A percentile compares a stretch with the other conserved stretches of the same genome.
Conservation (phyloP, 495 filamentous ascomycete species). For the Penicillium bovifimosum region DNA sequence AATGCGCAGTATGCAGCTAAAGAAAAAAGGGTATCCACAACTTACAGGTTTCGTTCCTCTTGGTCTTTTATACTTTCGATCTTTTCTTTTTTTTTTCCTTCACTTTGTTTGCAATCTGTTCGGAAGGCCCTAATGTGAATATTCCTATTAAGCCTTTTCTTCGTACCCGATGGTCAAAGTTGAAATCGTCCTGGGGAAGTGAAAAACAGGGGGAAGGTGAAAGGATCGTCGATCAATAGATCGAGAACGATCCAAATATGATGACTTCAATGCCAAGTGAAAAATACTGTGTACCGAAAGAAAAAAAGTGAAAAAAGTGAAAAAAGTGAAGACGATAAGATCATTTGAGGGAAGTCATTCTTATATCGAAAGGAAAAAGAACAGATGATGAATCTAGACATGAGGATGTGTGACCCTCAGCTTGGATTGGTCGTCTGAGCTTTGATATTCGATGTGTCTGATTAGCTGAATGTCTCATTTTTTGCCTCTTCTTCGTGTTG, state of each 20-base stretch:
- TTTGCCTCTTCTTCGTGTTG: neutral
- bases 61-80: neutral
- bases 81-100: neutral
- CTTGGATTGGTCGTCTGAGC: neutral
- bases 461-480: constrained; percentile 1
- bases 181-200: constrained; percentile 1
- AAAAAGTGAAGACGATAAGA: neutral
- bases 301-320: neutral
- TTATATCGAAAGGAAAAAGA: neutral
- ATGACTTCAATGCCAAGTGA: constrained; percentile 7
- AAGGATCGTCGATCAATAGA: constrained; percentile 3
- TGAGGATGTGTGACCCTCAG: neutral
- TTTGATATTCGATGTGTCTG: neutral
- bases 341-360: neutral
- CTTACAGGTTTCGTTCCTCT: neutral
- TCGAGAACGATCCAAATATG: constrained; percentile 6
- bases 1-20: constrained; percentile 10
- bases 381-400: neutral
- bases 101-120: neutral
- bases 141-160: neutral
- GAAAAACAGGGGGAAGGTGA: neutral
- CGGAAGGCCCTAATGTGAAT: neutral
- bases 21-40: constrained; percentile 2
- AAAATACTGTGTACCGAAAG: neutral
- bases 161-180: constrained; percentile 4